These are phyloP conservation scores for Candida chauliodis DNA, from an alignment of 805 yeast genomes.

Conservation along the genomic window DNA sequence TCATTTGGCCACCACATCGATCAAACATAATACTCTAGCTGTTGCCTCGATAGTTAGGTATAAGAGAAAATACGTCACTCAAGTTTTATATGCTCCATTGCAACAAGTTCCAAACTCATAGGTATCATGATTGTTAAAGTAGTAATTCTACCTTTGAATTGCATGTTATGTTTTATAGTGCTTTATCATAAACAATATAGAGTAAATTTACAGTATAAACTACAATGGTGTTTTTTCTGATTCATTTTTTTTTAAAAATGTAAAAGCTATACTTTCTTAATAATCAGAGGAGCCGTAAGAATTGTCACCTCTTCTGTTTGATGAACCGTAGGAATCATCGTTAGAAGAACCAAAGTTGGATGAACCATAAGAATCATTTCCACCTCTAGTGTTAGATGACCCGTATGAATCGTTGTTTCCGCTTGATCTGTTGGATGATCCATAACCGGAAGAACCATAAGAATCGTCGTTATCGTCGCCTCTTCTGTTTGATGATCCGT, in stretches of 20 bases:
- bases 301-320: conserved; percentile 12
- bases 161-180: too few species aligned
- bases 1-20: conserved; percentile 93
- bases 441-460: conserved; percentile 7
- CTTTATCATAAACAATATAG: background rate
- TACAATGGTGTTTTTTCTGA: too few species aligned
- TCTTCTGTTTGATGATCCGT: conserved; percentile 15
- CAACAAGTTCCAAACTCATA: conserved; percentile 29
- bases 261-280: too few species aligned
- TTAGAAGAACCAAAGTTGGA: conserved; percentile 17
- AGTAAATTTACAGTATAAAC: background rate
- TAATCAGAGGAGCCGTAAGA: conserved; percentile 6
- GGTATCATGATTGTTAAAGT: too few species aligned
- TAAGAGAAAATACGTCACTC: conserved; percentile 85
- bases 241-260: too few species aligned
- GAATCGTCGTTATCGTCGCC: conserved; percentile 10
- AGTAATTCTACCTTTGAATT: too few species aligned
- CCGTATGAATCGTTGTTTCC: background rate
- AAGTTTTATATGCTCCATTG: conserved; percentile 85
- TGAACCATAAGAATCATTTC: conserved; percentile 20
- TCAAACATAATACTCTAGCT: conserved; percentile 88
- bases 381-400: conserved; percentile 1
- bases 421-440: conserved; percentile 12
- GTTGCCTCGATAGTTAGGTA: conserved; percentile 90
- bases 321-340: conserved; percentile 20